A percentile compares a stretch with the other conserved stretches of the same genome.
Evolutionary conservation across 805 yeast species (phyloP).

Genomic region (Lipomyces lipofer): DNA sequence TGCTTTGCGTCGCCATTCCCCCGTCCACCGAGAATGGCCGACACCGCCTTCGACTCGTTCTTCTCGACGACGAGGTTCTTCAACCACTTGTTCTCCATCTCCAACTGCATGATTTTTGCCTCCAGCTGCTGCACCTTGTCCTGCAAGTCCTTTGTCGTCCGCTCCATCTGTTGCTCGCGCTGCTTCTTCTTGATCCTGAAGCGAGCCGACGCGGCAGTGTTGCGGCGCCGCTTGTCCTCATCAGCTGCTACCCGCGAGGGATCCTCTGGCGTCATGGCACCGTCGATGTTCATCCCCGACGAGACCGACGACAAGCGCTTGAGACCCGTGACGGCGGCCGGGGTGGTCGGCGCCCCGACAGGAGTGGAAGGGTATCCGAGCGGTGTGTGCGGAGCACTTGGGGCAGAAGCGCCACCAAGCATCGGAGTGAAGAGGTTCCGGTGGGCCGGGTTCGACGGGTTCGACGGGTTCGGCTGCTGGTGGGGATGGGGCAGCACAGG

Average conservation of each 20-base stretch:
- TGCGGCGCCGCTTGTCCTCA: constrained; percentile 76
- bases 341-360: background rate
- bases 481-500: constrained; percentile 3
- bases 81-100: constrained; percentile 88
- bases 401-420: background rate
- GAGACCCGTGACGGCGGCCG: constrained; percentile 16
- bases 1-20: background rate
- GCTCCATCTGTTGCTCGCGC: constrained; percentile 89
- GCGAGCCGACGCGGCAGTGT: constrained; percentile 93
- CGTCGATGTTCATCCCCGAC: background rate
- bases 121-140: constrained; percentile 68
- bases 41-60: constrained; percentile 40
- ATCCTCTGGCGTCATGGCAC: no score
- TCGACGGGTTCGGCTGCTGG: background rate
- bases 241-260: constrained; percentile 42
- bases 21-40: constrained; percentile 16
- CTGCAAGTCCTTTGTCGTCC: constrained; percentile 67
- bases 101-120: constrained; percentile 74
- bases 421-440: constrained; percentile 14
- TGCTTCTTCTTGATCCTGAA: constrained; percentile 89
- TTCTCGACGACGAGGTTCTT: constrained; percentile 82
- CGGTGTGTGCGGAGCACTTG: background rate
- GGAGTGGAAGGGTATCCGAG: constrained; percentile 1
- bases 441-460: constrained; percentile 7
- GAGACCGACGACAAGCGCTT: constrained; percentile 31